Evolutionary conservation across 129 eudicot species (phyloP).

Genomic region (Deinandra increscens): DNA sequence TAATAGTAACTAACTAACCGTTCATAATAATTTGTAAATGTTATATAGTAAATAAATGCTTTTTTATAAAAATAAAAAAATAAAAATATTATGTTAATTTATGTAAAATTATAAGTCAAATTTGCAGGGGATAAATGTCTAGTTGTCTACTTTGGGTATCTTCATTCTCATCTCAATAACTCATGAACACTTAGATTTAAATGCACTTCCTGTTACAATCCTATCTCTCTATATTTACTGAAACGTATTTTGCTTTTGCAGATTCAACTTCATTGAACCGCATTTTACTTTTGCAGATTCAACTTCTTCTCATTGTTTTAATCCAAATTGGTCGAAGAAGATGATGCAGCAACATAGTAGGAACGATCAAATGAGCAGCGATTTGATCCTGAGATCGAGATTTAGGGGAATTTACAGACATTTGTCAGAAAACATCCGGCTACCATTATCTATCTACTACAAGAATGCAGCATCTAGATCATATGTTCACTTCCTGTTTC

Average conservation of each 20-base stretch:
- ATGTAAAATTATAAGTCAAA: not conserved
- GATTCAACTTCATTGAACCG: no score
- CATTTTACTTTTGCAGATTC: not conserved
- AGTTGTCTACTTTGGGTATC: no score
- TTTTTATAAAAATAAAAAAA: no score
- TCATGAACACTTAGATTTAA: not conserved
- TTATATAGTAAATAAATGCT: no score
- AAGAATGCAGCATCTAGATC: constrained; percentile 23
- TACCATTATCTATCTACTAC: constrained; percentile 3
- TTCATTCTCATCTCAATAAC: constrained; percentile 4
- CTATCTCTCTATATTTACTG: not conserved
- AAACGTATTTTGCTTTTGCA: not conserved
- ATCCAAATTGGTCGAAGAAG: not conserved
- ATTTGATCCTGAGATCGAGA: not conserved
- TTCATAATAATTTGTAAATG: no score
- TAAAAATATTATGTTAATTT: no score
- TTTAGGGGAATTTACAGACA: constrained; percentile 28
- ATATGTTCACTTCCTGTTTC: constrained; percentile 22
- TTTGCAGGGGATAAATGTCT: no score
- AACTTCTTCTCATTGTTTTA: not conserved
- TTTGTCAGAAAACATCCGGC: constrained; percentile 7
- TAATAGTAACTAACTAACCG: no score
- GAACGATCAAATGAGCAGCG: constrained; percentile 1
- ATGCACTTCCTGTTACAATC: not conserved
- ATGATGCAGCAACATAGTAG: constrained; percentile 18